Base-by-base conservation (phyloP, 306 rosid genomes). In the Macrotyloma uniflorum region DNA sequence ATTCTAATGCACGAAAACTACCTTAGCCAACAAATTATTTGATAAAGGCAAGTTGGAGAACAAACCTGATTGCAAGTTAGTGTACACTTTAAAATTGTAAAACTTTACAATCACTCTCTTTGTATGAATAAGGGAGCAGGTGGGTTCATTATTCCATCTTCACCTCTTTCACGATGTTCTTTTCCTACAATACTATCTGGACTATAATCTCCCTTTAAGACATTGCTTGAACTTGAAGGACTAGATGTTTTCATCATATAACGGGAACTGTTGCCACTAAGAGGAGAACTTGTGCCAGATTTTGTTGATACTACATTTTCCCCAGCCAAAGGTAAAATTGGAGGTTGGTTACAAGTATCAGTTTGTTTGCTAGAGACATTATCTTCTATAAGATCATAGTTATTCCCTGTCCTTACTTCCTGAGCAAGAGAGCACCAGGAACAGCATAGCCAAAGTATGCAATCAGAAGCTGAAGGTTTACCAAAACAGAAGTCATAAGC, bases 341-440 rank as follows among this genome's bases (percentile, higher is more conserved):
- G 83, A 3, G 8, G 64, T 65, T 74, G 85, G 66, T 38, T 67
- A n/a, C 58, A 67, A 13, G 22, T 42, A 10, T 80, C 87, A 0
- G 24, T 16, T 53, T 71, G 77, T 73, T 84, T 89, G 67, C 79
- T 74, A 67, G 49, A 85, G 51, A 88, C 77, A 62, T 83, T 85
- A 14, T 92, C 91, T 81, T 88, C 91, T 15, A 87, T 77, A 70
- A 92, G 63, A 76, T 86, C 89, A 65, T 95, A 92, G 58, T 85
- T 83, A 80, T 95, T 88, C 65, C 73, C 90, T 0, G 98, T 94
- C 47, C 97, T 78, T 30, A 80, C 88, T 88, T 94, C 98, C 83
- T 94, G 98, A 50, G 98, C 98, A 59, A 95, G 96, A 80, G 98
- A 80, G 71, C 98, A 95, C 98, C 98, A 94, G 82, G 93, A 90